Base-by-base conservation (phyloP, 345 rosid genomes). In the Atalantia buxifolia region DNA sequence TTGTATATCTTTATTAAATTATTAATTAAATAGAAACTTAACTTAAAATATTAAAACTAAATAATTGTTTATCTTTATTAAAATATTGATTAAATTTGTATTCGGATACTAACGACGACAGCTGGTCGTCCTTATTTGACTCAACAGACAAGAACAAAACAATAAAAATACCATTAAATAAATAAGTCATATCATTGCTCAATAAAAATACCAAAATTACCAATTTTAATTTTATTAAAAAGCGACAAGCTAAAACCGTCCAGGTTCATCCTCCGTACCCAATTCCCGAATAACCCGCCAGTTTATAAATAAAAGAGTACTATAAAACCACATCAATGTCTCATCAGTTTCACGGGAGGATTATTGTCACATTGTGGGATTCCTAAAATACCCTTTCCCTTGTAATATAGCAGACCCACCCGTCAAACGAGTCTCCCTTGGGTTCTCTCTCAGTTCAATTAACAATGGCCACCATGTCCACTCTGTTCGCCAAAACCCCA, bases 391-490 rank as follows among this genome's bases (percentile, higher is more conserved):
- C 81, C 84, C 82, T 71, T 28, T 3, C 18, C 19, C 45, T 40
- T 74, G 18, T 62, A 72, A 66, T 77, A 68, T 48, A 64, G 50
- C 10, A 33, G 8, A 65, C 33, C 36, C n/a, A 19, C 16, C 13
- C 13, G 30, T 45, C 48, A 7, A 7, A 21, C 67, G 9, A 25
- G 22, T 63, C 38, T 35, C 24, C 42, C 28, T 59, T 66, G 76
- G 77, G 69, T 74, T 69, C 70, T 59, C 59, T 61, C 63, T 67
- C 56, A 60, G 84, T 62, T 28, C 72, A 71, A 89, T 45, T 45
- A 45, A 53, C 77, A 73, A 93, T 91, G 97, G 91, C 97, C 82
- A 88, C 97, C 76, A 84, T 92, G 86, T 85, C 92, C 50, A 75
- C 89, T 6, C 42, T 85, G 33, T 77, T 86, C 76, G 35, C 75